These are phyloP conservation scores for Cenchrus americanus DNA, from an alignment of 176 grass and related monocot species.

Conservation along the genomic window DNA sequence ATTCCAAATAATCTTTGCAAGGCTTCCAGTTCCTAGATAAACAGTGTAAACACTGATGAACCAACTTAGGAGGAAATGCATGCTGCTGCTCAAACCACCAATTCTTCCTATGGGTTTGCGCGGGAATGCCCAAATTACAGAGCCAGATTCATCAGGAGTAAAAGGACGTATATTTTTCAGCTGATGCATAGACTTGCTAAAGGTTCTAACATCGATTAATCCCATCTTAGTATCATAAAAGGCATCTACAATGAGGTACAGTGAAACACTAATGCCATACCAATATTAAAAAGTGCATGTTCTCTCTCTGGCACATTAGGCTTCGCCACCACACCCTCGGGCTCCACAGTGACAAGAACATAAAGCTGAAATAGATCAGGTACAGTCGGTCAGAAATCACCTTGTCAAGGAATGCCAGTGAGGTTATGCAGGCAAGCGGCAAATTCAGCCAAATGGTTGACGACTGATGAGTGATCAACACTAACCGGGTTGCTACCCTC, in stretches of 20 bases:
- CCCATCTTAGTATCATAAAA: background rate
- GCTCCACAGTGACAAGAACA: conserved; percentile 70
- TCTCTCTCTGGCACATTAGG: conserved; percentile 63
- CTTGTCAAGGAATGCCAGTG: background rate
- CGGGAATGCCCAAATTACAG: background rate
- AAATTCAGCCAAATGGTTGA: background rate
- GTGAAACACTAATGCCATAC: conserved; percentile 36
- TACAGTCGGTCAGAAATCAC: background rate
- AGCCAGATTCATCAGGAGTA: background rate
- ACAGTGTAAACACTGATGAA: no score
- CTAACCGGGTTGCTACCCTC: conserved; percentile 50
- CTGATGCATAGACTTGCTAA: background rate
- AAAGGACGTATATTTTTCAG: background rate
- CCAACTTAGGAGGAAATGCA: background rate
- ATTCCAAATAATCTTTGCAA: no score
- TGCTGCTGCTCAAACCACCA: background rate
- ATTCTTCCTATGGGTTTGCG: background rate
- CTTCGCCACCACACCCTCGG: conserved; percentile 70
- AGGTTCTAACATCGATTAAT: background rate
- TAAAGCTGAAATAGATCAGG: conserved; percentile 58
- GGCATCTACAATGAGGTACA: conserved; percentile 2
- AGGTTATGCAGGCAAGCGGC: background rate
- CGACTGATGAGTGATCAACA: background rate
- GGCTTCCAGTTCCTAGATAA: no score
- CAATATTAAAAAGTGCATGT: conserved; percentile 82